Base-by-base conservation (phyloP, 1,139 yeast genomes). In the Lodderomyces oxycetoniae region DNA sequence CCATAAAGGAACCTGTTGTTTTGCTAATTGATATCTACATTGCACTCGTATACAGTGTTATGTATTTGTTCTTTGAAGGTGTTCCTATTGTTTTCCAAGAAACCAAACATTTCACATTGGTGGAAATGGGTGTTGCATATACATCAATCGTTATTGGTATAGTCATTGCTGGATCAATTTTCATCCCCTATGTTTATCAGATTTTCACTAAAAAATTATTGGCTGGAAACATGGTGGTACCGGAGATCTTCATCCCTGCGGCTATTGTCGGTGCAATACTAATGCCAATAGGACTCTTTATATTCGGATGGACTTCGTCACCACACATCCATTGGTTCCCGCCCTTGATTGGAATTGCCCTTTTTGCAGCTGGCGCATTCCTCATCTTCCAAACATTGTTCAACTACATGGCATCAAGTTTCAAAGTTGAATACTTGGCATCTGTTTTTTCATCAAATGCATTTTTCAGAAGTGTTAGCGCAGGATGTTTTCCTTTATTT, bases 341-440 rank as follows among this genome's bases (percentile, higher is more conserved):
- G 2, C 57, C 63, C 6, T 35, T 59, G 29, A 45, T 61, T 37
- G 67, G 67, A 3, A 52, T 55, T 1, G 58, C 49, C 1, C 17
- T 55, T 5, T 60, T 53, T 33, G 50, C 57, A 5, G 31, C 40
- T n/a, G 63, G 65, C 13, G 57, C 58, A 1, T 59, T 59, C 37
- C 30, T 57, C n/a, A 46, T 54, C 20, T 57, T 59, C 49, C 66
- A 61, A 44, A 52, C 57, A 10, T 51, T 48, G 49, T 64, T 50
- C 39, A 70, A 74, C 38, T 83, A 82, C 48, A 63, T 81, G 29
- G 78, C 78, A 5, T 81, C 78, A 52, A 74, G 82, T 0, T 82
- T 79, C 51, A 36, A 40, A 35, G 59, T 53, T 35, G 54, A 47
- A 20, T 58, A 48, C 40, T 34, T 57, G 37, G 64, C 64, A 3